Evolutionary conservation across 495 filamentous ascomycete species (phyloP).

Genomic region (Cairneyella variabilis): DNA sequence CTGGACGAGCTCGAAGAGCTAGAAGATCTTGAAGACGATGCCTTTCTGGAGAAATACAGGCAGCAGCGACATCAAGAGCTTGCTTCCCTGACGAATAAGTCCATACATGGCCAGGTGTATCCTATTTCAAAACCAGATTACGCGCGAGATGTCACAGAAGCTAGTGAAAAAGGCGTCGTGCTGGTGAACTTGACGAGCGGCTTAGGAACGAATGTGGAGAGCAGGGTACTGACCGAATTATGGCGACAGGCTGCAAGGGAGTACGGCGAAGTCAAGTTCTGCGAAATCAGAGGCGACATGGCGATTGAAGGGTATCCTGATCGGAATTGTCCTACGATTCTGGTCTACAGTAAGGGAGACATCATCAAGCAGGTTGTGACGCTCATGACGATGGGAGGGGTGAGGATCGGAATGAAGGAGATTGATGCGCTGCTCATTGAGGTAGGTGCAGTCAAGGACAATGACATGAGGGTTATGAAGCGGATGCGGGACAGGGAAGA

Average conservation of each 20-base stretch:
- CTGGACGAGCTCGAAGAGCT: constrained; percentile 89
- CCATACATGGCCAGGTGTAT: constrained; percentile 84
- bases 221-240: constrained; percentile 74
- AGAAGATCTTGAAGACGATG: constrained; percentile 89
- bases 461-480: constrained; percentile 72
- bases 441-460: constrained; percentile 69
- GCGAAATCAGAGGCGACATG: constrained; percentile 87
- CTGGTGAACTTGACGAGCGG: constrained; percentile 83
- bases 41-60: constrained; percentile 80
- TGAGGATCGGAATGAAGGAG: constrained; percentile 56
- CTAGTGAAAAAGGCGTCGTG: constrained; percentile 67
- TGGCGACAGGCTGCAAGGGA: constrained; percentile 80
- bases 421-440: constrained; percentile 78
- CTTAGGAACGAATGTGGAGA: constrained; percentile 74
- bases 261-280: constrained; percentile 95
- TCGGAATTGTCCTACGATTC: constrained; percentile 86
- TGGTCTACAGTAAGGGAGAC: constrained; percentile 89
- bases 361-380: constrained; percentile 87
- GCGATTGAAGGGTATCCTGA: constrained; percentile 98
- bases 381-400: constrained; percentile 71
- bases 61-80: constrained; percentile 83
- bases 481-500: constrained; percentile 58
- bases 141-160: constrained; percentile 85
- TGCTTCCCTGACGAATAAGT: constrained; percentile 64
- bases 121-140: constrained; percentile 94